Evolutionary conservation across 2,329 filamentous ascomycete species (phyloP).

Genomic region (Macroventuria anomochaeta): DNA sequence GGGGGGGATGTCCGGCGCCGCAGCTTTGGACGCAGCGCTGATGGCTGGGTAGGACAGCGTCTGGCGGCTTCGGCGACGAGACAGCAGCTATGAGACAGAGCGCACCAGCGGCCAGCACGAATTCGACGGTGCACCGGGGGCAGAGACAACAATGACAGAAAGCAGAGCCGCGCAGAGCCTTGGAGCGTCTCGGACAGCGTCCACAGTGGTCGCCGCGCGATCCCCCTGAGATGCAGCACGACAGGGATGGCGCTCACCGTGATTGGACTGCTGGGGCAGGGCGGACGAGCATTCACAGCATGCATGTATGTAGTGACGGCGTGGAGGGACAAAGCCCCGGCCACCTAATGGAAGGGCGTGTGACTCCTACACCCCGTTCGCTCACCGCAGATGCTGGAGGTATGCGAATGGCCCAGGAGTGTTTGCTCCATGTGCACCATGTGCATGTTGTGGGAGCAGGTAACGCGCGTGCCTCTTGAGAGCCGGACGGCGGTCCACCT

Average conservation of each 20-base stretch:
- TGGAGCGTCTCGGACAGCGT: slow-evolving; percentile 2
- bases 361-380: not conserved
- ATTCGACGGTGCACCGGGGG: not conserved
- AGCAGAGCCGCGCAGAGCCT: slow-evolving; percentile 3
- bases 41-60: slow-evolving; percentile 3
- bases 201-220: slow-evolving; percentile 1
- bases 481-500: not conserved
- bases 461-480: not conserved
- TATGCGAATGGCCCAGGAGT: not conserved
- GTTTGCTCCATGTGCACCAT: not conserved
- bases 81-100: not conserved
- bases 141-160: slow-evolving; percentile 1
- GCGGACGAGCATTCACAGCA: slow-evolving; percentile 4
- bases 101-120: slow-evolving; percentile 2
- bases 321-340: not conserved
- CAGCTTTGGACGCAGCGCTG: slow-evolving; percentile 12
- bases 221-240: slow-evolving; percentile 16
- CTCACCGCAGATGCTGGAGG: not conserved
- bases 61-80: slow-evolving; percentile 7
- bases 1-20: slow-evolving; percentile 4
- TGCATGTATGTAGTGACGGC: not conserved
- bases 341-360: not conserved
- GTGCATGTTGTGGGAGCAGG: no score
- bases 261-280: slow-evolving; percentile 5
- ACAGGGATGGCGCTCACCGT: slow-evolving; percentile 12